phyloP scores from a whole-genome alignment of 2,329 filamentous ascomycete genomes.

The Nemania sp. region DNA sequence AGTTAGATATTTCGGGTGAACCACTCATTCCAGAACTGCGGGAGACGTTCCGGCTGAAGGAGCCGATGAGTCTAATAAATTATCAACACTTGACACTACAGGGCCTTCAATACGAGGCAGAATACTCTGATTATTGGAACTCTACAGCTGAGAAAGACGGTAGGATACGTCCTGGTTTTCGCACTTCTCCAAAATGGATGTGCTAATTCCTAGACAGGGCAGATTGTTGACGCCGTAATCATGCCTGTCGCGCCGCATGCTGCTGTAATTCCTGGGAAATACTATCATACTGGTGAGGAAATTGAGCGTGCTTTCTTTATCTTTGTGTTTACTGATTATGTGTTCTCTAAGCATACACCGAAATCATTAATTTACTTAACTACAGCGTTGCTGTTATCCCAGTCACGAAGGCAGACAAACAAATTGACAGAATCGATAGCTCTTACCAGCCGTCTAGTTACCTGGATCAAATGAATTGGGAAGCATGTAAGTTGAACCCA shows the following conservation, averaged over 20 bases:
- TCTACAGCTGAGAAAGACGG: conserved; percentile 62
- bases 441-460: conserved; percentile 56
- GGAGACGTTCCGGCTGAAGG: conserved; percentile 4
- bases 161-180: conserved; percentile 46
- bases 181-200: conserved; percentile 11
- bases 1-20: conserved; percentile 62
- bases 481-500: conserved; percentile 59
- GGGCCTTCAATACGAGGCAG: conserved; percentile 59
- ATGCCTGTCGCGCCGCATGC: conserved; percentile 63
- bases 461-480: conserved; percentile 58
- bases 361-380: conserved; percentile 65
- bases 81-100: conserved; percentile 51
- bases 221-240: conserved; percentile 67
- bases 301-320: too few species aligned
- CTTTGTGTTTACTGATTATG: conserved; percentile 12
- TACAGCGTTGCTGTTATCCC: conserved; percentile 67
- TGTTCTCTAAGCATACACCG: conserved; percentile 49
- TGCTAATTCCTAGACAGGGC: conserved; percentile 47
- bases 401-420: conserved; percentile 65
- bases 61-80: conserved; percentile 44
- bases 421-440: conserved; percentile 57
- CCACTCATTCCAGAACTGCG: conserved; percentile 57
- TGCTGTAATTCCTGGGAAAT: conserved; percentile 61
- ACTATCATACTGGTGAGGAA: conserved; percentile 52
- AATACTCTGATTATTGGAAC: conserved; percentile 75